Evolutionary conservation across 495 filamentous ascomycete species (phyloP).

Genomic region (Choiromyces venosus): DNA sequence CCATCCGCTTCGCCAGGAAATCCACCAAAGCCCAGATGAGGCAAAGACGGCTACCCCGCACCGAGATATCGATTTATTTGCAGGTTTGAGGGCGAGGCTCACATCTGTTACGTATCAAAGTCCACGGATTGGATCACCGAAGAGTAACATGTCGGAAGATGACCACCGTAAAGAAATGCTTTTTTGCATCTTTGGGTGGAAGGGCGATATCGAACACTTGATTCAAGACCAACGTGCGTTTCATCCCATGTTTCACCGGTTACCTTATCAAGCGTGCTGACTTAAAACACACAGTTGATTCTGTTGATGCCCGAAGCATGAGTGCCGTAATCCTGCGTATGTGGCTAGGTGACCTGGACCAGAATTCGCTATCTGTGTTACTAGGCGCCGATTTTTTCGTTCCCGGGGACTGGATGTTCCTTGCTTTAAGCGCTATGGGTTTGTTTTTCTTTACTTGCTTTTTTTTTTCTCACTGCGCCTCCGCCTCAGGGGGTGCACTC

Average conservation of each 20-base stretch:
- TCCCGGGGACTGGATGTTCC: slow-evolving; percentile 91
- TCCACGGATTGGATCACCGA: slow-evolving; percentile 52
- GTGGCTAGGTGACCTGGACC: slow-evolving; percentile 81
- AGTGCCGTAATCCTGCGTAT: slow-evolving; percentile 40
- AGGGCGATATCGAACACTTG: slow-evolving; percentile 73
- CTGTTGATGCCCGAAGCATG: slow-evolving; percentile 41
- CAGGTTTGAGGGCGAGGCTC: slow-evolving; percentile 28
- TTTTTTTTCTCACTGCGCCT: neutral
- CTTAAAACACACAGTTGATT: slow-evolving; percentile 34
- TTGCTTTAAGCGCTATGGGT: slow-evolving; percentile 84
- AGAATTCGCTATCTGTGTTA: slow-evolving; percentile 41
- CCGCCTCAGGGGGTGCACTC: neutral
- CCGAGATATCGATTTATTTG: slow-evolving; percentile 58
- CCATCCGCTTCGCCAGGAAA: slow-evolving; percentile 67
- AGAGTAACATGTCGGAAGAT: slow-evolving; percentile 62
- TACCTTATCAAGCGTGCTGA: slow-evolving; percentile 16
- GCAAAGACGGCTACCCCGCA: slow-evolving; percentile 26
- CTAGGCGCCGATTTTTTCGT: slow-evolving; percentile 69
- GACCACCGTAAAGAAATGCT: slow-evolving; percentile 88
- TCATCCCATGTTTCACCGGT: slow-evolving; percentile 14
- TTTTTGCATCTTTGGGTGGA: slow-evolving; percentile 90
- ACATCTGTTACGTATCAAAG: slow-evolving; percentile 40
- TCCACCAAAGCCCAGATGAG: slow-evolving; percentile 57
- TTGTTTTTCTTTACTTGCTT: neutral
- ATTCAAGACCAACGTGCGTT: slow-evolving; percentile 69